Evolutionary conservation across 176 grass and related monocot species (phyloP).

Genomic region (Chloris gayana): DNA sequence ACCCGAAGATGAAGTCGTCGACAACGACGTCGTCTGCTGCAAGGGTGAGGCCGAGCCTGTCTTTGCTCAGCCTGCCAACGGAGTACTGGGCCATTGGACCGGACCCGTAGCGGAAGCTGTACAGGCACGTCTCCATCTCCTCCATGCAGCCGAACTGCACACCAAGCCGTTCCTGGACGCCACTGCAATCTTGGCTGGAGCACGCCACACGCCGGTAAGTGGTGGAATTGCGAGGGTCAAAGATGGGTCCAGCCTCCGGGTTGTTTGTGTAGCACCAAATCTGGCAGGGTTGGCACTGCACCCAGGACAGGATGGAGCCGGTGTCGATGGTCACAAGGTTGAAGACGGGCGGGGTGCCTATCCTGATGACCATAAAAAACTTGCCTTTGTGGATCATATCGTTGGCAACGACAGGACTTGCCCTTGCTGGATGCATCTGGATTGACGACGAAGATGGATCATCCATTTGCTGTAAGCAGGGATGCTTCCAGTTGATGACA

Average conservation of each 20-base stretch:
- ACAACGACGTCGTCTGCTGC: background rate
- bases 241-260: background rate
- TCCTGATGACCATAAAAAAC: slow-evolving; percentile 39
- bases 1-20: slow-evolving; percentile 38
- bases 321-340: slow-evolving; percentile 49
- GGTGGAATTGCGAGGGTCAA: slow-evolving; percentile 22
- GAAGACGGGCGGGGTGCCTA: slow-evolving; percentile 26
- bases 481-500: slow-evolving; percentile 38
- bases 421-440: background rate
- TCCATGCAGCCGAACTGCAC: slow-evolving; percentile 27
- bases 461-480: slow-evolving; percentile 1
- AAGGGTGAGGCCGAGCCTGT: slow-evolving; percentile 33
- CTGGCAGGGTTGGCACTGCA: background rate
- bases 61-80: background rate
- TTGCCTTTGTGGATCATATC: slow-evolving; percentile 30
- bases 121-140: slow-evolving; percentile 34
- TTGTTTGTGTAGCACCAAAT: background rate
- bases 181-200: background rate
- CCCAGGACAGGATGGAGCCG: slow-evolving; percentile 46
- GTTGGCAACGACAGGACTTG: background rate
- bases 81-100: slow-evolving; percentile 30
- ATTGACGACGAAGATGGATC: too few species aligned
- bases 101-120: slow-evolving; percentile 32
- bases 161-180: background rate
- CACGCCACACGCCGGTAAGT: slow-evolving; percentile 24